phyloP scores from a whole-genome alignment of 2,329 filamentous ascomycete genomes.

The Exserohilum turcica region DNA sequence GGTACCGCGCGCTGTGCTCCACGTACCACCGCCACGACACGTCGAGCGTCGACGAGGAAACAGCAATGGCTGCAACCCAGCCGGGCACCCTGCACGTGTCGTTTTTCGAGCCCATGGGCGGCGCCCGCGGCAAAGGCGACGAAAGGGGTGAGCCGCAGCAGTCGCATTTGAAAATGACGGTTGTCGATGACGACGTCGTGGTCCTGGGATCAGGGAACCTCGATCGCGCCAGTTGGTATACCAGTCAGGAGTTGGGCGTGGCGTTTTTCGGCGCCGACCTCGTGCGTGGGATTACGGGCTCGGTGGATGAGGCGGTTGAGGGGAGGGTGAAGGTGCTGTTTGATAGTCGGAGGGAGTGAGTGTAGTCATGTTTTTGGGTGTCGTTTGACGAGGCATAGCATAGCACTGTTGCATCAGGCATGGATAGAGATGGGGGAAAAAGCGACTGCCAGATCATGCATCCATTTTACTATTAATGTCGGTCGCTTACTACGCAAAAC shows the following conservation, averaged over 20 bases:
- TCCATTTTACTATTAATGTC: no score
- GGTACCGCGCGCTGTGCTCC: slow-evolving; percentile 52
- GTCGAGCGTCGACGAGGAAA: slow-evolving; percentile 32
- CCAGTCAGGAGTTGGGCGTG: slow-evolving; percentile 81
- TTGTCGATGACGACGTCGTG: slow-evolving; percentile 70
- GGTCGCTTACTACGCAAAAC: no score
- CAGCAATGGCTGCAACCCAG: slow-evolving; percentile 24
- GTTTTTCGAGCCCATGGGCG: slow-evolving; percentile 57
- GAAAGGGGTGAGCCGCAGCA: slow-evolving; percentile 66
- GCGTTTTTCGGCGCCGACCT: slow-evolving; percentile 55
- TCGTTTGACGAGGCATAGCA: not conserved
- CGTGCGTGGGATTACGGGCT: slow-evolving; percentile 38
- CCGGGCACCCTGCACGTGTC: slow-evolving; percentile 62
- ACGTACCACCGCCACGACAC: slow-evolving; percentile 4
- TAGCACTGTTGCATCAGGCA: not conserved
- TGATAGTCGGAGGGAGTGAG: slow-evolving; percentile 10
- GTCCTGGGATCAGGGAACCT: slow-evolving; percentile 82
- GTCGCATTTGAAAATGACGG: slow-evolving; percentile 76
- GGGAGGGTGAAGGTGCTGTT: slow-evolving; percentile 33
- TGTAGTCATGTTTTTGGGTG: not conserved
- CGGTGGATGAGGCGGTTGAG: slow-evolving; percentile 33
- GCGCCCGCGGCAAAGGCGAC: slow-evolving; percentile 31
- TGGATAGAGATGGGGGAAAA: not conserved
- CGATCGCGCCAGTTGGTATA: slow-evolving; percentile 85
- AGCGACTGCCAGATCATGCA: not conserved